phyloP scores from a whole-genome alignment of 257 asterid genomes.

The Solanum appendiculatum region DNA sequence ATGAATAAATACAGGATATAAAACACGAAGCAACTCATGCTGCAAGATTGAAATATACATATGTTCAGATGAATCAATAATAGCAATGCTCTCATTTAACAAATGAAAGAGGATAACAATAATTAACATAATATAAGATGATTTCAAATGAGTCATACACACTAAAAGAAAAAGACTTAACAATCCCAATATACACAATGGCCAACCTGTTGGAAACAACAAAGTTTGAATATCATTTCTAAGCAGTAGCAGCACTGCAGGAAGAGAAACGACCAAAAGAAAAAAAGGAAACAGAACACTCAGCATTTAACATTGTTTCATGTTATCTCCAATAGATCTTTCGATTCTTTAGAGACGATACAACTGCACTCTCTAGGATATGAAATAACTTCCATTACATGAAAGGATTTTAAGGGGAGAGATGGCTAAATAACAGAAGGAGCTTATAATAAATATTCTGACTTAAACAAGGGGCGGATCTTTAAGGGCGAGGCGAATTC shows the following conservation, averaged over 20 bases:
- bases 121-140: not conserved
- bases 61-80: not conserved
- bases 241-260: not conserved
- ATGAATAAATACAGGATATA: conserved; percentile 93
- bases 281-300: not conserved
- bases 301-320: not conserved
- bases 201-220: not conserved
- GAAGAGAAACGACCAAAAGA: not conserved
- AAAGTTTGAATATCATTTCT: not conserved
- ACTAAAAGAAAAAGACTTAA: not conserved
- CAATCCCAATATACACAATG: not conserved
- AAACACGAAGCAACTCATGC: conserved; percentile 97
- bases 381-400: not conserved
- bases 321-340: not conserved
- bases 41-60: conserved; percentile 13
- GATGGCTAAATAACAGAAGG: not conserved
- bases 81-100: not conserved
- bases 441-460: not conserved
- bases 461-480: not conserved
- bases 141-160: not conserved
- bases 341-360: not conserved
- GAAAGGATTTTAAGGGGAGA: not conserved
- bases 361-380: not conserved
- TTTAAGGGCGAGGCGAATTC: not conserved
- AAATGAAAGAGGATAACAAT: not conserved